phyloP scores from a whole-genome alignment of 345 rosid genomes.

The Pistacia atlantica region DNA sequence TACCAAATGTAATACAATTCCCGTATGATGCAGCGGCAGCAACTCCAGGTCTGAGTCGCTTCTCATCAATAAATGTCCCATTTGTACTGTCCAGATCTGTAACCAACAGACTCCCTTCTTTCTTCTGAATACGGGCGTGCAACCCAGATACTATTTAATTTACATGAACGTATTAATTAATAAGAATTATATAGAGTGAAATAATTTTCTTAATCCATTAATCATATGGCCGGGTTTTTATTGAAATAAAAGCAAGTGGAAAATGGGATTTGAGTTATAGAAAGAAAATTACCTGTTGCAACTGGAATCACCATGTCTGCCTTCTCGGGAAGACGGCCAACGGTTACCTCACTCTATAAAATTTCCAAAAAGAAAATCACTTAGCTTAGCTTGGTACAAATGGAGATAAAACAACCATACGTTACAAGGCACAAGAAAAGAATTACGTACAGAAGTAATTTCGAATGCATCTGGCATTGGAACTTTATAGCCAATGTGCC shows the following conservation, averaged over 20 bases:
- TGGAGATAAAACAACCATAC: not conserved
- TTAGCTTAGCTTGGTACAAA: not conserved
- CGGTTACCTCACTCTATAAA: slow-evolving; percentile 60
- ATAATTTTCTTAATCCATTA: too few relatives aligned
- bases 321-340: slow-evolving; percentile 76
- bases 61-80: slow-evolving; percentile 75
- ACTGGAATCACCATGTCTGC: slow-evolving; percentile 94
- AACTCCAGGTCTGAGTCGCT: slow-evolving; percentile 70
- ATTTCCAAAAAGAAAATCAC: not conserved
- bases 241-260: not conserved
- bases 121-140: slow-evolving; percentile 79
- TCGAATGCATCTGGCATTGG: slow-evolving; percentile 80
- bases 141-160: slow-evolving; percentile 64
- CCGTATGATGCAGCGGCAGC: slow-evolving; percentile 54
- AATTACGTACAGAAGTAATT: slow-evolving; percentile 61
- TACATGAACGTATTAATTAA: not conserved
- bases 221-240: too few relatives aligned
- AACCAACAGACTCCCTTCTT: slow-evolving; percentile 58
- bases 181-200: too few relatives aligned
- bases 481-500: slow-evolving; percentile 77
- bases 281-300: slow-evolving; percentile 53
- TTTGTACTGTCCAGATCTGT: slow-evolving; percentile 88
- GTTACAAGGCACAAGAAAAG: not conserved
- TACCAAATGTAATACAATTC: slow-evolving; percentile 71
- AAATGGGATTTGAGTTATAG: not conserved